Conservation (phyloP, 2,329 filamentous ascomycete genomes). For the Chaetomium sp. region DNA sequence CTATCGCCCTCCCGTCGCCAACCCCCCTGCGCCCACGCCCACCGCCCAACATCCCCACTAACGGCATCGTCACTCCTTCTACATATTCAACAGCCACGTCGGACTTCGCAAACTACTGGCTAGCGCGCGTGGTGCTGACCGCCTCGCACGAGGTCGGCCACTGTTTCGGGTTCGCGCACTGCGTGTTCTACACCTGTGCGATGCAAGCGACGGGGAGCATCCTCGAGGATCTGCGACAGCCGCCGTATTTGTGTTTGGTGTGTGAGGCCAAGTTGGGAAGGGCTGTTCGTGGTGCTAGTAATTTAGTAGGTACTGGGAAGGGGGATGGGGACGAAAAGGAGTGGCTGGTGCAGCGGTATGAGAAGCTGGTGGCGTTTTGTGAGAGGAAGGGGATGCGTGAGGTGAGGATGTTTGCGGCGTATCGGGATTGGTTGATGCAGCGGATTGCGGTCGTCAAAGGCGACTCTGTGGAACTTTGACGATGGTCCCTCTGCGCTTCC, state of each 20-base stretch:
- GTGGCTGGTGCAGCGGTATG: slow-evolving; percentile 33
- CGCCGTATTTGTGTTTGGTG: slow-evolving; percentile 56
- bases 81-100: slow-evolving; percentile 10
- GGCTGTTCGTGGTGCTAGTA: slow-evolving; percentile 18
- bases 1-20: no score
- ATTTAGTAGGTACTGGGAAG: slow-evolving; percentile 11
- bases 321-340: slow-evolving; percentile 10
- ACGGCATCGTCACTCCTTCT: neutral
- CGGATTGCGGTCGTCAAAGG: slow-evolving; percentile 10
- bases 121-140: slow-evolving; percentile 50
- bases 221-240: slow-evolving; percentile 54
- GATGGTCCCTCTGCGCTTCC: no score
- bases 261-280: slow-evolving; percentile 48
- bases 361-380: slow-evolving; percentile 37
- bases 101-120: slow-evolving; percentile 43
- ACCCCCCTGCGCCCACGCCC: no score
- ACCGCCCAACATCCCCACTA: neutral
- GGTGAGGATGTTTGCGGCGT: slow-evolving; percentile 41
- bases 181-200: slow-evolving; percentile 56
- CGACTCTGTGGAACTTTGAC: no score
- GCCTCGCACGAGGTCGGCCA: slow-evolving; percentile 61
- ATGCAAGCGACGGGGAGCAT: slow-evolving; percentile 56
- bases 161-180: slow-evolving; percentile 61
- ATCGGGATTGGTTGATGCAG: slow-evolving; percentile 36
- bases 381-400: slow-evolving; percentile 27